A percentile compares a stretch with the other conserved stretches of the same genome.
Conservation (phyloP, 2,329 filamentous ascomycete genomes). For the Penicillium janthinellum region DNA sequence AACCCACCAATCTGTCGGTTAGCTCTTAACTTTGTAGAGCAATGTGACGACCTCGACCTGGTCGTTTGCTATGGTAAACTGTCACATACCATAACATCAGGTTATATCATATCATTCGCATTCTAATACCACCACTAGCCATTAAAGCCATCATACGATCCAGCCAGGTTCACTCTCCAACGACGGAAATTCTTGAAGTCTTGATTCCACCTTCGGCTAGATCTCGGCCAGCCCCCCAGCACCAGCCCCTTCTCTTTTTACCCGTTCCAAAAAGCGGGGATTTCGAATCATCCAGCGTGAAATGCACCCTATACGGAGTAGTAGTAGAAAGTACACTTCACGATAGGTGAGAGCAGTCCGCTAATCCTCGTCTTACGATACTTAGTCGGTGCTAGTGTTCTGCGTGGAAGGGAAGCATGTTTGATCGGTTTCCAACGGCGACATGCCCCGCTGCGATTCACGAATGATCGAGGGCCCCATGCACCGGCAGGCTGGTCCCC, state of each 20-base stretch:
- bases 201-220: not conserved
- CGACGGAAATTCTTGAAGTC: not conserved
- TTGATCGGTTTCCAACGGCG: not conserved
- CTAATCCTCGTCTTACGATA: not conserved
- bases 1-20: not conserved
- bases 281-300: not conserved
- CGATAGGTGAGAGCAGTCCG: not conserved
- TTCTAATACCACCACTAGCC: not conserved
- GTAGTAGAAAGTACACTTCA: not conserved
- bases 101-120: not conserved
- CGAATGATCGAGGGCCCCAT: not conserved
- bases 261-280: not conserved
- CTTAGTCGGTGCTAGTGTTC: not conserved
- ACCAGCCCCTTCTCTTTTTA: not conserved
- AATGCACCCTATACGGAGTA: not conserved
- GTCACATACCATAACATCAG: not conserved
- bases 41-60: not conserved
- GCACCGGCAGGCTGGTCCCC: not conserved
- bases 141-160: not conserved
- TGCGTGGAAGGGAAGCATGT: not conserved
- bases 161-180: not conserved
- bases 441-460: not conserved
- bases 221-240: not conserved
- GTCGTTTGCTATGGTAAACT: not conserved
- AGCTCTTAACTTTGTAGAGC: not conserved